Evolutionary conservation across 1,284 basidiomycete species (phyloP), one percentile per base, ranked within the genome.

Genomic region (Boletus mariae): DNA sequence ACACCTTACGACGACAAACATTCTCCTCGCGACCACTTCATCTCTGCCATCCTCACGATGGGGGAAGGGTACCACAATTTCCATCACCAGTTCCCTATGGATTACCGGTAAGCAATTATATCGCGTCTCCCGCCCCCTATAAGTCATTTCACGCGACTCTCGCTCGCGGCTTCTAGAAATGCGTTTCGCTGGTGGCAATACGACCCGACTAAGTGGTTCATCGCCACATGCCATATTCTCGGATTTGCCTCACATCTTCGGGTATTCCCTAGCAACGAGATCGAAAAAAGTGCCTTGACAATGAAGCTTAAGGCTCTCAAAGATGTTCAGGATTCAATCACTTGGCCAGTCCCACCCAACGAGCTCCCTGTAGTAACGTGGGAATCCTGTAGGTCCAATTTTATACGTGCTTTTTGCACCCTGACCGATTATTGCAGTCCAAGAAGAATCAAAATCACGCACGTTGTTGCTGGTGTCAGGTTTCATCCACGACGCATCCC

Each of bases 51-150:
- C 55, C 77, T 90, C 55, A 94, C 92, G 4, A 85, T 94, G 76
- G 92, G 93, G 13, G 92, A 95, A 75, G 92, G 92, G 10, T 95
- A 94, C 72, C 92, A 95, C 73, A 94, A 94, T 71, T 94, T 94
- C 72, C 90, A 92, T 70, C 90, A 89, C 63, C 88, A 91, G 62
- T 92, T 92, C 75, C 90, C 90, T 20, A 88, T 73, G 72, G 71
- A 75, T 51, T 75, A 74, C 46, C 63, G 72, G 68, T 68, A 52
- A 51, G 50, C 35, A 13, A 20, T 38, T 13, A 26, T 15, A 9
- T 11, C 8, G 7, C 25, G 12, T 53, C 11, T 38, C 49, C 29
- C 26, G 12, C 12, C 15, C 35, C 40, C 17, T 42, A 26, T 34
- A 17, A 38, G 26, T 45, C 20, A 15, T 28, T 53, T 57, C 43